These are phyloP conservation scores for Crithidia acanthocephali DNA, from an alignment of 208 protist species.

Conservation along the genomic window DNA sequence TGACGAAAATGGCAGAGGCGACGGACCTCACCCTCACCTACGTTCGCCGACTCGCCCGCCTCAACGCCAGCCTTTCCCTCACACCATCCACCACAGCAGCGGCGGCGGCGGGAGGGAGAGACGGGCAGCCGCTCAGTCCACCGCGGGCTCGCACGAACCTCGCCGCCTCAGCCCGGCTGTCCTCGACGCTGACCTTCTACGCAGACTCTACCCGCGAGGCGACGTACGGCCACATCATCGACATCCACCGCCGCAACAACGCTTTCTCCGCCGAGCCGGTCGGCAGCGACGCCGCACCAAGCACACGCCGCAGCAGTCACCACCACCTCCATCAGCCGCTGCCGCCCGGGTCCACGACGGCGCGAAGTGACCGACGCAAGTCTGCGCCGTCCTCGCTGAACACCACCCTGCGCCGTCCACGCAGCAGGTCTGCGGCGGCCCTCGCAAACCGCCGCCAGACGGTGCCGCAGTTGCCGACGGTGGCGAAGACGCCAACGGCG, in stretches of 20 bases:
- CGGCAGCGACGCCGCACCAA: not conserved
- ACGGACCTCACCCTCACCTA: conserved; percentile 43
- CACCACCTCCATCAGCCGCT: not conserved
- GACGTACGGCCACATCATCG: conserved; percentile 3
- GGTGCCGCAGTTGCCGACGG: conserved; percentile 10
- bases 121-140: not conserved
- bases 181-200: conserved; percentile 8
- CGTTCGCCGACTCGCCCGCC: conserved; percentile 31
- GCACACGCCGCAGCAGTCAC: not conserved
- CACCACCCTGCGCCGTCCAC: not conserved
- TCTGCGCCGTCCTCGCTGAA: conserved; percentile 8
- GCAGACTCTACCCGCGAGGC: not conserved
- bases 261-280: not conserved
- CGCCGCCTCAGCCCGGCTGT: conserved; percentile 6
- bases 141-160: conserved; percentile 2
- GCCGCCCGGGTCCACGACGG: not conserved
- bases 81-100: not conserved
- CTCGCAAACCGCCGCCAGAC: not conserved
- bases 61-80: not conserved
- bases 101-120: not conserved
- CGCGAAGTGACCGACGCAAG: not conserved
- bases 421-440: not conserved
- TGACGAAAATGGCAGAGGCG: conserved; percentile 53
- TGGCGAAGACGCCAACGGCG: conserved; percentile 4
- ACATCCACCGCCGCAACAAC: conserved; percentile 14